These are phyloP conservation scores for Fagopyrum homotropicum DNA, from an alignment of 148 eudicot species.

Conservation along the genomic window DNA sequence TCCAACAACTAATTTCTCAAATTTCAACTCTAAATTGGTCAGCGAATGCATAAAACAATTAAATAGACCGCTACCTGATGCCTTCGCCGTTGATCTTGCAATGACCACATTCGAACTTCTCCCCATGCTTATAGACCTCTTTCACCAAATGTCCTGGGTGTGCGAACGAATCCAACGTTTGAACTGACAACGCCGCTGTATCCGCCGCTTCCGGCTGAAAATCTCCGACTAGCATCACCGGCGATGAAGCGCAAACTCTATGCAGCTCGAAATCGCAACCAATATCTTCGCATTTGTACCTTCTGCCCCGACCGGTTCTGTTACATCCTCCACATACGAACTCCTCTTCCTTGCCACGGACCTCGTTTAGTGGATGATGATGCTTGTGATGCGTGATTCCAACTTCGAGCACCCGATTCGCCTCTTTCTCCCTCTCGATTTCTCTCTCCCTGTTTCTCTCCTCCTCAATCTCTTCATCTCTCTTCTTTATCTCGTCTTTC, in stretches of 20 bases:
- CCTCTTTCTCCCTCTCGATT: background rate
- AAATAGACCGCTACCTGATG: slow-evolving; percentile 12
- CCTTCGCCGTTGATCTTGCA: slow-evolving; percentile 24
- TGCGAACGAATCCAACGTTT: slow-evolving; percentile 14
- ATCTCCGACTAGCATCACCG: slow-evolving; percentile 18
- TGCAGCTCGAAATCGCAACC: slow-evolving; percentile 23
- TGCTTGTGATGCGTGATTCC: slow-evolving; percentile 13
- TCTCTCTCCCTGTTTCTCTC: slow-evolving; percentile 15
- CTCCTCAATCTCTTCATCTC: slow-evolving; percentile 11
- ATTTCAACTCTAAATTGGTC: slow-evolving; percentile 3
- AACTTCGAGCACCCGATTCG: slow-evolving; percentile 9
- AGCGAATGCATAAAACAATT: background rate
- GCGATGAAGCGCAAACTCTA: slow-evolving; percentile 12
- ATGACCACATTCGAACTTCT: slow-evolving; percentile 17
- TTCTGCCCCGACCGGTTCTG: background rate
- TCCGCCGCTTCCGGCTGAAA: slow-evolving; percentile 16
- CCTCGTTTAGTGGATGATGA: slow-evolving; percentile 10
- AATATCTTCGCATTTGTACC: background rate
- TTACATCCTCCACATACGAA: slow-evolving; percentile 7
- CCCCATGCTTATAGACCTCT: slow-evolving; percentile 15
- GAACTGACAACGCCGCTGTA: background rate
- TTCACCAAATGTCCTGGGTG: slow-evolving; percentile 19
- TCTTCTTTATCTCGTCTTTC: slow-evolving; percentile 15
- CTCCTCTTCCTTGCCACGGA: background rate
- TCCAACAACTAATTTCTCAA: background rate